Evolutionary conservation across 208 protist species (phyloP), one percentile per base, ranked within the genome.

Genomic region (Acanthamoeba triangularis): DNA sequence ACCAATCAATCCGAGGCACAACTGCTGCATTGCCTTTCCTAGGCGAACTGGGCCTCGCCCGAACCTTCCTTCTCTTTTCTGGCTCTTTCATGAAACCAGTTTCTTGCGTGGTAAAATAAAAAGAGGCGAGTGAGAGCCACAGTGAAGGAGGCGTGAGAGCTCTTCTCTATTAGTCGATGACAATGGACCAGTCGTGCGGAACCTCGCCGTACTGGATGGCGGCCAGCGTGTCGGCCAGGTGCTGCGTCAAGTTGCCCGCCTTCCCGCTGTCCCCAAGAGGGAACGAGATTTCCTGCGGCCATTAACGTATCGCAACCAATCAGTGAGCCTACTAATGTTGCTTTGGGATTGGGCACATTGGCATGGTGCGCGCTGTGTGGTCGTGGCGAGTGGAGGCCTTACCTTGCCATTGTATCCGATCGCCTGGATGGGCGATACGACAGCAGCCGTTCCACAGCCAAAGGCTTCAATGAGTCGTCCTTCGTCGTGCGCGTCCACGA

Each of bases 401-500:
- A 96, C 30, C 94, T 95, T 96, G 47, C 97, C 98, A 44, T 98
- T 94, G 96, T 98, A 99, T 30, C 93, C 28, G 61, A 99, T 98
- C 13, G n/a, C 44, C 8, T 98, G 96, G 49, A 99, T 97, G 54
- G 99, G 99, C 4, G 98, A 98, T 20, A 99, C 98, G 84, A 99
- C 98, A 30, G 99, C 99, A 14, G 99, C 99, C 11, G 99, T 99
- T 61, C 99, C 99, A 61, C 98, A 98, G 47, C 99, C 99, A 96
- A 99, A 99, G 95, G 97, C 97, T 97, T 99, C 99, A 5, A 98
- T 84, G 78, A 99, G 96, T 47, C 98, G 97, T 11, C 96, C 97
- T 85, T 99, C 98, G 90, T 98, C 84, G 78, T 99, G 33, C 41
- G 98, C 99, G 28, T 98, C 94, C 7, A 99, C 93, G 8, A 99